Base-by-base conservation (phyloP, 2,329 filamentous ascomycete genomes). In the Myrmaecium sp. region DNA sequence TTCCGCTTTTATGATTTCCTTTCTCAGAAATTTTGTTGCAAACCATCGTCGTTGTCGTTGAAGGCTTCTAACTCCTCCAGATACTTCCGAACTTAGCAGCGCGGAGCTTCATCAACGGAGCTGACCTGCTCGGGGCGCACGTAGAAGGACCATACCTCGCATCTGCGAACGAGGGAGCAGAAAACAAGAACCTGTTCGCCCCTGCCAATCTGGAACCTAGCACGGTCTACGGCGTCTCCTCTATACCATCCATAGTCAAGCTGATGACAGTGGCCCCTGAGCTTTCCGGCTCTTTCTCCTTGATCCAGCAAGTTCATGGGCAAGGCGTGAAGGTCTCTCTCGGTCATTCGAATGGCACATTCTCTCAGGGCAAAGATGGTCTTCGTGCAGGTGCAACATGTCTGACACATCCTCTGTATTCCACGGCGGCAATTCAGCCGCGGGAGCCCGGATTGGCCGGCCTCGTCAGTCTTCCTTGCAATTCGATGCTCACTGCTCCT, bases 131-230 rank as follows among this genome's bases (percentile, higher is more conserved):
- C 2, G 65, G 65, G 16, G 62, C 62, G n/a, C 65, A 69, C 37
- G 52, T 54, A 11, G 64, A 69, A 53, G 65, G 64, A 2, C 64
- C 65, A 5, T 68, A 64, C 36, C 55, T 69, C 5, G 52, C 59
- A 31, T 54, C 60, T 1, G 43, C 46, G 3, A 68, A 67, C 39
- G 63, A 61, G 39, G 65, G 65, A 20, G 64, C 64, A 5, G 63
- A 68, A 39, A 56, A 60, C 33, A 42, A 47, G 14, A 46, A 49
- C 13, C 53, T 60, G 23, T 61, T 63, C 40, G 47, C 57, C 17
- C 40, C 37, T 17, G 48, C 44, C 3, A 31, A 45, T 3, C 34
- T 40, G 14, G 27, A 20, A 5, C 47, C 54, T 0, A 27, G 33
- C 6, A 36, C 46, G 13, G 43, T 66, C 9, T 69, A 67, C 34